These are phyloP conservation scores for Penicillium sp. DNA, from an alignment of 2,329 filamentous ascomycete species.

Conservation along the genomic window DNA sequence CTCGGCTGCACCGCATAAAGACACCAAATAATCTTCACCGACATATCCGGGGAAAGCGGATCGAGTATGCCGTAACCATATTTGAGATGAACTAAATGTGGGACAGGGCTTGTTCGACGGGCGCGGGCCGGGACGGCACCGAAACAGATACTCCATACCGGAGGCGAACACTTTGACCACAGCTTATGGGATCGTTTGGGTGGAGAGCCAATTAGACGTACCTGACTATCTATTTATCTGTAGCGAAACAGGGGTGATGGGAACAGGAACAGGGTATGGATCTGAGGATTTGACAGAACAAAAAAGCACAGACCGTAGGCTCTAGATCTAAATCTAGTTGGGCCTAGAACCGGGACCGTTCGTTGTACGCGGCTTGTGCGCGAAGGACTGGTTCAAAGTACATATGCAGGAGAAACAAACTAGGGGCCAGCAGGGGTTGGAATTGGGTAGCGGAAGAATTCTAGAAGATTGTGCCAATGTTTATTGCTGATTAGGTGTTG, in stretches of 20 bases:
- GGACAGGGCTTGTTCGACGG: neutral
- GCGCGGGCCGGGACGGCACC: neutral
- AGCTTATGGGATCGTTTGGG: neutral
- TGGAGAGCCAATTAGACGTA: neutral
- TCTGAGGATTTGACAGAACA: neutral
- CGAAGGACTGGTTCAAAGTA: neutral
- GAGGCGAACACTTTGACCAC: neutral
- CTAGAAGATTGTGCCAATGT: slow-evolving; percentile 7
- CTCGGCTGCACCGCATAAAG: neutral
- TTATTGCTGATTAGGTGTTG: slow-evolving; percentile 6
- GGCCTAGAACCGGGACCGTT: neutral
- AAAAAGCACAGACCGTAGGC: neutral
- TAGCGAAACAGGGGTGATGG: neutral
- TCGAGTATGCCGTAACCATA: neutral
- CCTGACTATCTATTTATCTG: neutral
- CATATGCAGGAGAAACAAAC: neutral
- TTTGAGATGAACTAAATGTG: neutral
- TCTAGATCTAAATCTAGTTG: slow-evolving; percentile 1
- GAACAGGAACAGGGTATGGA: neutral
- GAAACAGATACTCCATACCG: neutral
- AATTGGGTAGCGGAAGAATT: neutral
- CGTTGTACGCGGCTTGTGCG: neutral
- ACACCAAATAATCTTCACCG: neutral
- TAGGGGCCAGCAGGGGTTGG: neutral
- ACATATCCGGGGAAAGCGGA: neutral